A percentile compares a stretch with the other conserved stretches of the same genome.
These are phyloP conservation scores for Blastomyces silverae DNA, from an alignment of 2,329 filamentous ascomycete species.

Conservation along the genomic window DNA sequence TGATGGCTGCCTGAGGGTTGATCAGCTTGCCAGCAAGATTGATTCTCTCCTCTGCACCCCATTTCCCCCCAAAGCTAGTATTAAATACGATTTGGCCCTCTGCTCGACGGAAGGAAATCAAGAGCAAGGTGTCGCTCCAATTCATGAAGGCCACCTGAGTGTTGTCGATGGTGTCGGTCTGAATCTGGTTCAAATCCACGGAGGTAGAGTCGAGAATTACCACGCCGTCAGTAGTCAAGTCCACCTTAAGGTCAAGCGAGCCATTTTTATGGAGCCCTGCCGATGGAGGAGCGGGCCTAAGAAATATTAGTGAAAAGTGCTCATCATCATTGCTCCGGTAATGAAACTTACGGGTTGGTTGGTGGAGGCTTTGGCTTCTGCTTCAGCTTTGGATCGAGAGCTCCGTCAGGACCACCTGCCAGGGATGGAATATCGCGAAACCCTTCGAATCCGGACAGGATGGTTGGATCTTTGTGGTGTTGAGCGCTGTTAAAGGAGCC, in stretches of 20 bases:
- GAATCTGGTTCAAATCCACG: constrained; percentile 7
- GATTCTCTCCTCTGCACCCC: constrained; percentile 6
- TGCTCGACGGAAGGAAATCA: constrained; percentile 10
- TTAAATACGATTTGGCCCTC: constrained; percentile 12
- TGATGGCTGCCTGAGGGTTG: not conserved
- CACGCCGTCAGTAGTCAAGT: constrained; percentile 3
- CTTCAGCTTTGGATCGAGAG: constrained; percentile 12
- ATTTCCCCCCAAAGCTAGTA: constrained; percentile 2
- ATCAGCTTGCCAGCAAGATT: constrained; percentile 4
- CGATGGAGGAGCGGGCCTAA: constrained; percentile 7
- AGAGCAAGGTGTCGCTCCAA: constrained; percentile 6
- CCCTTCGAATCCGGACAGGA: constrained; percentile 5
- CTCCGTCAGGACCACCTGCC: constrained; percentile 10
- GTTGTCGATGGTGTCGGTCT: constrained; percentile 11
- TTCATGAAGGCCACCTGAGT: constrained; percentile 7
- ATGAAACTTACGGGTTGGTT: not conserved
- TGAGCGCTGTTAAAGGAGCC: constrained; percentile 10
- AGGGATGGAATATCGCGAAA: constrained; percentile 12
- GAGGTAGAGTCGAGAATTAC: constrained; percentile 8
- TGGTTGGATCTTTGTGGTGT: constrained; percentile 4
- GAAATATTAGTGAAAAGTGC: not conserved
- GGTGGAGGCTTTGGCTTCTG: constrained; percentile 6
- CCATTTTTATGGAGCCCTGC: not conserved
- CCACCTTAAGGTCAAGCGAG: constrained; percentile 6
- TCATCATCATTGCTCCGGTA: not conserved